Evolutionary conservation across 306 rosid genomes (phyloP).

Genomic region (Crotalaria pallida): DNA sequence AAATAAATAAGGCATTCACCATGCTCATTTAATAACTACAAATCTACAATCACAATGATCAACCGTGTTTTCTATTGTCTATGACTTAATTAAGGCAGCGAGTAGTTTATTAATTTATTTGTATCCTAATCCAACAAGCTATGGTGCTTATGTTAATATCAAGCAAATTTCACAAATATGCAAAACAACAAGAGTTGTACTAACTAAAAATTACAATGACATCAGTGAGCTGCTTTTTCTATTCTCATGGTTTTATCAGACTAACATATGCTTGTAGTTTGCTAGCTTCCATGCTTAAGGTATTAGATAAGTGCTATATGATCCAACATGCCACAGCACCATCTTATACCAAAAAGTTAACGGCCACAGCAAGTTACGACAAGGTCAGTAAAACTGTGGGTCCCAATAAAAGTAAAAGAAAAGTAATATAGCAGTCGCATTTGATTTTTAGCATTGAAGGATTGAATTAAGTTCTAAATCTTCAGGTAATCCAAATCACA

Average conservation of each 20-base stretch:
- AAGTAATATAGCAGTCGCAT: background rate
- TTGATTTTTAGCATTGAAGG: background rate
- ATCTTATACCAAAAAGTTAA: background rate
- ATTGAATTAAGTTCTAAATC: background rate
- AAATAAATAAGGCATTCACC: slow-evolving; percentile 10
- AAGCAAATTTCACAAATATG: background rate
- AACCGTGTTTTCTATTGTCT: background rate
- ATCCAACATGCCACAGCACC: background rate
- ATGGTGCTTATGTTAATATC: background rate
- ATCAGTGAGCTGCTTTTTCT: background rate
- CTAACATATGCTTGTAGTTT: background rate
- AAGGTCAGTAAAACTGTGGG: background rate
- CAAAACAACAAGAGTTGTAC: background rate
- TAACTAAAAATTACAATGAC: background rate
- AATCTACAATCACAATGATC: background rate
- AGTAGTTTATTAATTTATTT: background rate
- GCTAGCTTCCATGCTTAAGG: background rate
- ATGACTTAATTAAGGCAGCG: background rate
- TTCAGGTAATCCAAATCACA: background rate
- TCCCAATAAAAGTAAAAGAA: slow-evolving; percentile 1
- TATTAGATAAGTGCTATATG: background rate
- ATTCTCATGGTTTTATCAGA: background rate
- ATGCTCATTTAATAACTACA: background rate
- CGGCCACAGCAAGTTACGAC: background rate
- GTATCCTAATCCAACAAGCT: background rate